Conservation (phyloP, 257 asterid genomes). For the Solanum chiquidenum region DNA sequence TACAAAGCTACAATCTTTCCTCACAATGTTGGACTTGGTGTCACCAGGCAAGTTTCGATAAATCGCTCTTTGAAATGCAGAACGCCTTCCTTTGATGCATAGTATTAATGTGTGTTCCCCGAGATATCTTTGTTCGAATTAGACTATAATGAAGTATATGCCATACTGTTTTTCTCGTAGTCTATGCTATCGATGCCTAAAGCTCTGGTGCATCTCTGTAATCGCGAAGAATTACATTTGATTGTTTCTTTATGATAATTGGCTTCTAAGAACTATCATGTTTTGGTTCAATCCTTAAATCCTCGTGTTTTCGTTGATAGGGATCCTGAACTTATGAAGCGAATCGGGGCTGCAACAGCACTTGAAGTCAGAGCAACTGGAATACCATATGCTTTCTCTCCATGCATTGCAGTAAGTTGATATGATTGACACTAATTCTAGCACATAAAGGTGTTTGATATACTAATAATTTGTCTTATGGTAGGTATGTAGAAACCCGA, state of each 20-base stretch:
- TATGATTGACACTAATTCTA: neutral
- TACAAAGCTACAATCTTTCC: slow-evolving; percentile 53
- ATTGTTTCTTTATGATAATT: neutral
- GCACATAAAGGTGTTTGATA: neutral
- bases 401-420: slow-evolving; percentile 40
- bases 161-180: neutral
- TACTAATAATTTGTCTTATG: neutral
- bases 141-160: neutral
- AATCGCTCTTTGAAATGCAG: neutral
- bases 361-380: slow-evolving; percentile 54
- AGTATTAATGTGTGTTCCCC: neutral
- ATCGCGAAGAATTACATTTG: neutral
- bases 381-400: slow-evolving; percentile 37
- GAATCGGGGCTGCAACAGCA: slow-evolving; percentile 51
- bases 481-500: slow-evolving; percentile 44
- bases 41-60: slow-evolving; percentile 30
- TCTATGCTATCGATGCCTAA: neutral
- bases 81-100: neutral
- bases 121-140: neutral
- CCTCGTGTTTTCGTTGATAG: neutral
- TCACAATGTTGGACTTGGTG: slow-evolving; percentile 58
- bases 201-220: neutral
- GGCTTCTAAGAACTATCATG: neutral
- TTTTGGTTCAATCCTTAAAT: neutral
- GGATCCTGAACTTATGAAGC: slow-evolving; percentile 40